Conservation (phyloP, 768 basidiomycete genomes). For the Boletus fagicola region DNA sequence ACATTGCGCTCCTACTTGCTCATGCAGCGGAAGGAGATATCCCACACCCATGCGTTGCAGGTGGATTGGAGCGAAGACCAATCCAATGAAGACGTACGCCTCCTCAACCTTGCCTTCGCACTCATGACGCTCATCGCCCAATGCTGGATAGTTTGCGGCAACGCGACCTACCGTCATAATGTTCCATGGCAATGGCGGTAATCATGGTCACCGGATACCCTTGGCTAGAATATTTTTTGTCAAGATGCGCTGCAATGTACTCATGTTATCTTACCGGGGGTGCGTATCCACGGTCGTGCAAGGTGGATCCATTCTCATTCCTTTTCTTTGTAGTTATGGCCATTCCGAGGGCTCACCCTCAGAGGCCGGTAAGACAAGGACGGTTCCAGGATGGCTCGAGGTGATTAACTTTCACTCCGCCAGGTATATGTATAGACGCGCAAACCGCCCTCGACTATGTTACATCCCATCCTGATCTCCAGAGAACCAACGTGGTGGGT, state of each 20-base stretch:
- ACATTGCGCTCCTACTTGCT: slow-evolving; percentile 78
- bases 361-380: slow-evolving; percentile 61
- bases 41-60: slow-evolving; percentile 31
- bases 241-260: slow-evolving; percentile 86
- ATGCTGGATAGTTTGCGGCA: slow-evolving; percentile 37
- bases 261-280: slow-evolving; percentile 95
- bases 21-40: slow-evolving; percentile 53
- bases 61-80: slow-evolving; percentile 39
- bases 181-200: slow-evolving; percentile 91
- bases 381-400: not conserved
- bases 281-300: slow-evolving; percentile 33
- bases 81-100: slow-evolving; percentile 59
- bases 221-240: slow-evolving; percentile 79
- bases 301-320: not conserved
- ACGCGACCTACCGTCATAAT: slow-evolving; percentile 83
- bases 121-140: not conserved
- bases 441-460: slow-evolving; percentile 81
- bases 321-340: slow-evolving; percentile 63
- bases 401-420: not conserved
- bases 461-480: slow-evolving; percentile 57
- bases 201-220: slow-evolving; percentile 87
- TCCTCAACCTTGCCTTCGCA: not conserved
- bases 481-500: slow-evolving; percentile 65
- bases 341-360: slow-evolving; percentile 83
- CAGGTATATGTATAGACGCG: slow-evolving; percentile 81